phyloP scores from a whole-genome alignment of 768 basidiomycete genomes.

The Lactarius deliciosus region DNA sequence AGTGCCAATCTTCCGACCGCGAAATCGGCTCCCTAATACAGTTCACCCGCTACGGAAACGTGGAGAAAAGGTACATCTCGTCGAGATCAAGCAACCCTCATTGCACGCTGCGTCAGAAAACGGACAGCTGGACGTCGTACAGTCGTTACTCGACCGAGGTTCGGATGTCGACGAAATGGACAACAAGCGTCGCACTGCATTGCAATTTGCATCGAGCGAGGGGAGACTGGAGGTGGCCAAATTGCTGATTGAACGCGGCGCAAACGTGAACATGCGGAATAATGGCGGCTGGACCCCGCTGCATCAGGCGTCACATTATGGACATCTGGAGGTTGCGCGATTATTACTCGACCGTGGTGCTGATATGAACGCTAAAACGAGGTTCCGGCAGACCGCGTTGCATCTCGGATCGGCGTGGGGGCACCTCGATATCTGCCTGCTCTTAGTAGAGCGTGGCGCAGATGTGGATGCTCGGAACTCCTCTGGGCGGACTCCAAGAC shows the following conservation, averaged over 20 bases:
- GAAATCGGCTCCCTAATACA: too few species aligned
- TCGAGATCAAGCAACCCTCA: too few species aligned
- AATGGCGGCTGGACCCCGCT: not conserved
- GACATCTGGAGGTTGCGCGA: not conserved
- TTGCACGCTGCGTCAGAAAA: too few species aligned
- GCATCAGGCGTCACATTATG: not conserved
- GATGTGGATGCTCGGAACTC: not conserved
- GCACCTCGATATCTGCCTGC: not conserved
- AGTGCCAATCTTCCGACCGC: too few species aligned
- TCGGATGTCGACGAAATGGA: not conserved
- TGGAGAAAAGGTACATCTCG: too few species aligned
- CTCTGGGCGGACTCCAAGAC: not conserved
- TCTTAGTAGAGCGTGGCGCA: conserved; percentile 3
- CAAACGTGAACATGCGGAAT: not conserved
- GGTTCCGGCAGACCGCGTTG: not conserved
- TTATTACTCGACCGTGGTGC: conserved; percentile 5
- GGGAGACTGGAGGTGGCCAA: not conserved
- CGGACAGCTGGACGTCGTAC: too few species aligned
- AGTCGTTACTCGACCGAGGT: too few species aligned
- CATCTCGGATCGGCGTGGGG: not conserved
- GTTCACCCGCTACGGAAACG: too few species aligned
- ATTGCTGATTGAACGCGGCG: not conserved
- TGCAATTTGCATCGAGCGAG: not conserved
- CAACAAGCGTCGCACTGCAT: not conserved
- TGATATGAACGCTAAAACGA: not conserved